phyloP scores from a whole-genome alignment of 306 rosid species.

The Prunus padus region DNA sequence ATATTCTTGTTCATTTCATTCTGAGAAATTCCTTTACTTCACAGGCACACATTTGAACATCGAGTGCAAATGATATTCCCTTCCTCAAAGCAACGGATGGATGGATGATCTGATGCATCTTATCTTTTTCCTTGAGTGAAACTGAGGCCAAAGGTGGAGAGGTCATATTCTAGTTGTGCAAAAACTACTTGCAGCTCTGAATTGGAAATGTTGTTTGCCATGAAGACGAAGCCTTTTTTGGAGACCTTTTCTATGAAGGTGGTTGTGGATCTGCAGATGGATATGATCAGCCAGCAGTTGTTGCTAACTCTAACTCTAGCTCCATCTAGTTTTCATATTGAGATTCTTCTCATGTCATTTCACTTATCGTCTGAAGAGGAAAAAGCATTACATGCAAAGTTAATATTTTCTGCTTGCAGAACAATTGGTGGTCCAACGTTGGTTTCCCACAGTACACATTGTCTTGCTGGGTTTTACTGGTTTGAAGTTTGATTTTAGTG shows the following conservation, averaged over 20 bases:
- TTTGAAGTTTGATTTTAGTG: slow-evolving; percentile 89
- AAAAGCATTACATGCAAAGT: slow-evolving; percentile 58
- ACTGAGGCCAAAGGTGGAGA: slow-evolving; percentile 77
- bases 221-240: slow-evolving; percentile 96
- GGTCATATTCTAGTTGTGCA: slow-evolving; percentile 68
- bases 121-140: slow-evolving; percentile 70
- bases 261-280: slow-evolving; percentile 88
- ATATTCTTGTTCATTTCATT: slow-evolving; percentile 38
- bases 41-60: slow-evolving; percentile 65
- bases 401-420: slow-evolving; percentile 56
- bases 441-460: slow-evolving; percentile 48
- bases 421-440: slow-evolving; percentile 43
- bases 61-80: slow-evolving; percentile 70
- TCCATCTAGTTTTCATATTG: slow-evolving; percentile 84
- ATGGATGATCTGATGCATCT: slow-evolving; percentile 71
- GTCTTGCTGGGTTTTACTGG: slow-evolving; percentile 87
- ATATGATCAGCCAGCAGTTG: slow-evolving; percentile 64
- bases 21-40: slow-evolving; percentile 56
- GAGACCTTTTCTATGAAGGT: slow-evolving; percentile 94
- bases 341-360: slow-evolving; percentile 95
- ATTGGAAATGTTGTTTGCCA: slow-evolving; percentile 70
- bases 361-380: slow-evolving; percentile 79
- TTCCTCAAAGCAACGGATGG: slow-evolving; percentile 61
- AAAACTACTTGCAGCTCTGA: slow-evolving; percentile 69
- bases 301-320: slow-evolving; percentile 60